These are phyloP conservation scores for Abortiporus biennis DNA, from an alignment of 1,284 basidiomycete genomes.

Conservation along the genomic window DNA sequence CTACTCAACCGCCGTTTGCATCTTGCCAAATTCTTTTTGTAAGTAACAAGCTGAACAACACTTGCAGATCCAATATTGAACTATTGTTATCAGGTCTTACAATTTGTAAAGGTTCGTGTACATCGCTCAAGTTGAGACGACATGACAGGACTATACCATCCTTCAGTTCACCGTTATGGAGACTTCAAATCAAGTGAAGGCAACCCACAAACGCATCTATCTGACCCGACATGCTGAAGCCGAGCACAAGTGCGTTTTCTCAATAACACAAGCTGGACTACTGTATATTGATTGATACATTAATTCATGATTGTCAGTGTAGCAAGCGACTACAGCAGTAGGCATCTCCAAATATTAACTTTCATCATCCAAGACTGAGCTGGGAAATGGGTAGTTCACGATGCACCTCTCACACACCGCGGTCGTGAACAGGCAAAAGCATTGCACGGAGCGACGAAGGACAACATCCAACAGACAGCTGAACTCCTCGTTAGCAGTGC, in stretches of 20 bases:
- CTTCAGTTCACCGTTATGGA: too few species aligned
- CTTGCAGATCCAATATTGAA: too few species aligned
- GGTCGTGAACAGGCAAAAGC: slow-evolving; percentile 26
- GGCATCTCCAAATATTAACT: slow-evolving; percentile 7
- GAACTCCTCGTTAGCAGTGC: slow-evolving; percentile 28
- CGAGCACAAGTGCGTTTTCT: slow-evolving; percentile 24
- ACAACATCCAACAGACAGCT: slow-evolving; percentile 25
- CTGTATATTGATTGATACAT: neutral
- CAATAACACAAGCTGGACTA: slow-evolving; percentile 3
- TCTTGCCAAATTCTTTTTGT: too few species aligned
- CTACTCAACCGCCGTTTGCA: too few species aligned
- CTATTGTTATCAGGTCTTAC: too few species aligned
- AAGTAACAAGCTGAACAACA: too few species aligned
- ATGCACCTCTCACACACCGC: slow-evolving; percentile 22
- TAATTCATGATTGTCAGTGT: slow-evolving; percentile 14
- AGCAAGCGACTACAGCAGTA: slow-evolving; percentile 20
- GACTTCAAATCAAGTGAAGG: too few species aligned
- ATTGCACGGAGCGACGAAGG: slow-evolving; percentile 22
- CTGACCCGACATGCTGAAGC: slow-evolving; percentile 27
- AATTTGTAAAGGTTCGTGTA: too few species aligned
- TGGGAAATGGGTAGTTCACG: slow-evolving; percentile 16
- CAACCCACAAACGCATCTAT: slow-evolving; percentile 25
- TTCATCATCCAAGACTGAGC: neutral
- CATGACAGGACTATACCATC: too few species aligned
- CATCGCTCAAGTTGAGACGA: too few species aligned